These are phyloP conservation scores for Clarireedia hainanense DNA, from an alignment of 2,329 filamentous ascomycete species.

Conservation along the genomic window DNA sequence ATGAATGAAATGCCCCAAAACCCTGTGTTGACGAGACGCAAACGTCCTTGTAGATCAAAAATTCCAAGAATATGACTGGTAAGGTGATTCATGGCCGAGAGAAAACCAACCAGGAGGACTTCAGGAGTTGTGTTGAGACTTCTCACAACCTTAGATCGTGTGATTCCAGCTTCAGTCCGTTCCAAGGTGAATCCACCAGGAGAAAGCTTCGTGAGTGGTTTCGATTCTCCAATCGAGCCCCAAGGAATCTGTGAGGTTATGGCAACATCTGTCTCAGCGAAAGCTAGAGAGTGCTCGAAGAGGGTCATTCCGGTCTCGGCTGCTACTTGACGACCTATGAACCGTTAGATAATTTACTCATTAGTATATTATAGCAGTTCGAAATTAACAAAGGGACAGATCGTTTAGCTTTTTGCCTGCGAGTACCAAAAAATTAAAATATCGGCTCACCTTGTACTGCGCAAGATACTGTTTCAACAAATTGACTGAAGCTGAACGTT, in stretches of 20 bases:
- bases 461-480: conserved; percentile 81
- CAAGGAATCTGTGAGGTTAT: conserved; percentile 73
- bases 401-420: neutral
- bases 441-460: conserved; percentile 62
- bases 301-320: conserved; percentile 93
- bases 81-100: conserved; percentile 85
- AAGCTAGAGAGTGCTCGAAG: conserved; percentile 92
- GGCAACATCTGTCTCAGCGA: conserved; percentile 88
- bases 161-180: conserved; percentile 42
- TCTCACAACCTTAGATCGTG: conserved; percentile 61
- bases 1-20: conserved; percentile 91
- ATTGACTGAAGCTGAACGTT: conserved; percentile 66
- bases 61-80: conserved; percentile 78
- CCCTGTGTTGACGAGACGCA: conserved; percentile 77
- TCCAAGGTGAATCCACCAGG: conserved; percentile 16
- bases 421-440: neutral
- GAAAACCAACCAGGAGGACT: conserved; percentile 73
- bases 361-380: neutral
- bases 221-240: conserved; percentile 39
- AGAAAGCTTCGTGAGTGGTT: conserved; percentile 12
- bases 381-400: neutral
- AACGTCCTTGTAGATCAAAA: conserved; percentile 68
- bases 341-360: conserved; percentile 4
- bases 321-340: conserved; percentile 50
- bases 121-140: conserved; percentile 85